Evolutionary conservation across 306 rosid genomes (phyloP).

Genomic region (Oemleria cerasiformis): DNA sequence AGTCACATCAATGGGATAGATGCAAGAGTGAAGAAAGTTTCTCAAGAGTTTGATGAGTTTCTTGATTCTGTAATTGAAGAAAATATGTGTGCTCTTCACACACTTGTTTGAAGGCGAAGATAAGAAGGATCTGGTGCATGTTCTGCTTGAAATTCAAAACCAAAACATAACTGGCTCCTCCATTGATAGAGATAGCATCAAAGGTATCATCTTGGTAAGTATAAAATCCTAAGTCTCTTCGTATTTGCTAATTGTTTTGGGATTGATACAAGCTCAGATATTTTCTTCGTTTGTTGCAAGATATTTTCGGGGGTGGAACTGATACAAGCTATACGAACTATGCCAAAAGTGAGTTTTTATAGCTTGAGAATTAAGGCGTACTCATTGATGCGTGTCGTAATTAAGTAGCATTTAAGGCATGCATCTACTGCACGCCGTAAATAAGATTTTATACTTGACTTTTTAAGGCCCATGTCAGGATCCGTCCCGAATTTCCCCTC

Average conservation of each 20-base stretch:
- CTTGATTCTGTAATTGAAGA: slow-evolving; percentile 46
- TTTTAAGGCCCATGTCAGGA: too few relatives aligned
- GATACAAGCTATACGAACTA: slow-evolving; percentile 42
- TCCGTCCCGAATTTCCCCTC: too few relatives aligned
- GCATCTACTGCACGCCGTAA: too few relatives aligned
- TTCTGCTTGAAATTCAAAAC: slow-evolving; percentile 40
- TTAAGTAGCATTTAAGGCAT: too few relatives aligned
- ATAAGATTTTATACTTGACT: too few relatives aligned
- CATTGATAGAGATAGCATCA: slow-evolving; percentile 33
- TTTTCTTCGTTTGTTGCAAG: slow-evolving; percentile 17
- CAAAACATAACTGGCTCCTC: slow-evolving; percentile 35
- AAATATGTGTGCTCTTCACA: slow-evolving; percentile 24
- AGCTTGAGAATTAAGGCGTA: too few relatives aligned
- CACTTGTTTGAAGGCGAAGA: background rate
- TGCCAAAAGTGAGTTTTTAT: too few relatives aligned
- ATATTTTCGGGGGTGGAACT: slow-evolving; percentile 50
- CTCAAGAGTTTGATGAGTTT: slow-evolving; percentile 39
- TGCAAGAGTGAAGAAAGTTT: slow-evolving; percentile 33
- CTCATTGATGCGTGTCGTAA: too few relatives aligned
- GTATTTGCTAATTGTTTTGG: background rate
- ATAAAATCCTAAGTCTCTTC: background rate
- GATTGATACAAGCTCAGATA: too few relatives aligned
- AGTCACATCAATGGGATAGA: slow-evolving; percentile 33
- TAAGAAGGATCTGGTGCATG: slow-evolving; percentile 44
- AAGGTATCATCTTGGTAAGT: slow-evolving; percentile 46